Base-by-base conservation (phyloP, 2,329 filamentous ascomycete genomes). In the Aspergillus brasiliensis region DNA sequence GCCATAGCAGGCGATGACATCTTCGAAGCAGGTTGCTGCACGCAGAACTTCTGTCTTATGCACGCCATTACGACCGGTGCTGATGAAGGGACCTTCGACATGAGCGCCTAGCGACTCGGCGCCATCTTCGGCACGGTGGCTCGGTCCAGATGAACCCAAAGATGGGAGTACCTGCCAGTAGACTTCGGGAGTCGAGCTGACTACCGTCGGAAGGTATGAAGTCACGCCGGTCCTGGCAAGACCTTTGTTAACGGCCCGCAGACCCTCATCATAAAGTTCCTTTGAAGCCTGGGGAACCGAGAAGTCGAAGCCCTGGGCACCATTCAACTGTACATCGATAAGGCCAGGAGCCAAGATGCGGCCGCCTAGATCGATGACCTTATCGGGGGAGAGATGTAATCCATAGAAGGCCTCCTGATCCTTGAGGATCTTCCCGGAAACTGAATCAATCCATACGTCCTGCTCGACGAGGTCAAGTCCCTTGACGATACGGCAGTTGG, bases 291-390 rank as follows among this genome's bases (percentile, higher is more conserved):
- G 83, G n/a, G 90, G 86, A 8, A 92, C 82, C 1, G 91, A 95
- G 75, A 96, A 97, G 80, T 97, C 94, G 81, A 97, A 96, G 58
- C 92, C 92, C 70, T 92, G 94, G 8, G 91, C 92, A 51, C 93
- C 93, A 71, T 97, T 97, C 67, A 97, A 87, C 76, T 97, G 93
- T 55, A 90, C 89, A 66, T 97, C 93, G 68, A 97, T 95, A 71
- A 97, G 84, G 25, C 93, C 93, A 0, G 93, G 92, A 0, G 90
- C 87, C 19, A 97, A 75, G 65, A 97, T 94, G 68, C 91, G 91
- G 60, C 92, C 91, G 54, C 87, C 86, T 1, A 97, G 86, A 70
- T 97, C 87, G 67, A 97, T 82, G 56, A 88, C 88, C 67, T 87
- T 78, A 72, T 94, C 91, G 1, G 93, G 91, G 2, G 73, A 77